Evolutionary conservation across 2,329 filamentous ascomycete species (phyloP), one percentile per base, ranked within the genome.

Genomic region (Fusarium denticulatum): DNA sequence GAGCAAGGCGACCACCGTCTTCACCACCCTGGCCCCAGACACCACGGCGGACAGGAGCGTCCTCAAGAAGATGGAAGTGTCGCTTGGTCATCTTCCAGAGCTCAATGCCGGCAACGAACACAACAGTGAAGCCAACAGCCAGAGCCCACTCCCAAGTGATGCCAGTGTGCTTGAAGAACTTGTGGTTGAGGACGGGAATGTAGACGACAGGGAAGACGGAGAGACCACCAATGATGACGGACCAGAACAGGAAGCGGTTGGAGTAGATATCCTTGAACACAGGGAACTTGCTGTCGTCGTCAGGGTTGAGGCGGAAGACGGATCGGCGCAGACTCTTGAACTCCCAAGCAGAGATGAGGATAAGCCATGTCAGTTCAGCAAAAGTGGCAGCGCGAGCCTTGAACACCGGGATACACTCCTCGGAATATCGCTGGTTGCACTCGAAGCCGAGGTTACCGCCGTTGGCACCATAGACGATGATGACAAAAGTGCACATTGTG

Each of bases 61-160:
- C 88, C 75, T 89, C 85, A 60, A 90, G 84, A 32, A 89, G 83
- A 62, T 83, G 81, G 75, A 86, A 85, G 49, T 79, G 76, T 56
- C 92, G 85, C 88, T 95, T 95, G 69, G 82, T 81, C 76, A 87
- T 87, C 84, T 95, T 94, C 92, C 92, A 95, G 15, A 83, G 80
- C 84, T 95, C 93, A 45, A 94, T 87, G 32, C 91, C 91, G 0
- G 86, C 80, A 52, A 95, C 87, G 78, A 92, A 95, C 8, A 93
- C 78, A 18, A 91, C 72, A 0, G 91, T 87, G 65, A 89, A 89
- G 26, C 90, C 87, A 37, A 93, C 84, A 1, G 92, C 88, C 11
- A 95, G 84, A 4, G 87, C 89, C 92, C 92, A 95, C 79, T 94
- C 93, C 93, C 93, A 95, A 24, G 85, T 87, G 75, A 95, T 94